These are phyloP conservation scores for Powellomyces hirtus DNA, from an alignment of 192 early-diverging fungal species.

Conservation along the genomic window DNA sequence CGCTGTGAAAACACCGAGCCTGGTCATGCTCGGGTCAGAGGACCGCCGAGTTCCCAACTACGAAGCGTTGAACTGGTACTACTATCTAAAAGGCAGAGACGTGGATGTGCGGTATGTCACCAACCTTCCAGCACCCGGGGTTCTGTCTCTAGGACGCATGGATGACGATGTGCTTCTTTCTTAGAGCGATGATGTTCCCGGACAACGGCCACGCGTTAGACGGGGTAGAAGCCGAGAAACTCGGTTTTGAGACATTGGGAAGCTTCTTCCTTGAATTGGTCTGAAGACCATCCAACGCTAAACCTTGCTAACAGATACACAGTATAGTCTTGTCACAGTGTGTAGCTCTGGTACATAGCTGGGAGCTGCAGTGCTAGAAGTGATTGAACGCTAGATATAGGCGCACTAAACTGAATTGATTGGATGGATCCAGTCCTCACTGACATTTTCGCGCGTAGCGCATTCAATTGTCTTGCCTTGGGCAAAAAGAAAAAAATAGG, in stretches of 20 bases:
- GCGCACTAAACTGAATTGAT: no score
- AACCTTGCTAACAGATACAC: no score
- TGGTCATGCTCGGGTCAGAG: constrained; percentile 63
- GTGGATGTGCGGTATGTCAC: constrained; percentile 26
- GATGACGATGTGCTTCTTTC: not conserved
- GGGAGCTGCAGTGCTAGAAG: no score
- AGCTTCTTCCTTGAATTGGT: constrained; percentile 31
- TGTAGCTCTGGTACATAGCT: no score
- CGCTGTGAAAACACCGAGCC: constrained; percentile 58
- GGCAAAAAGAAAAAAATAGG: no score
- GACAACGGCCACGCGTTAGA: constrained; percentile 43
- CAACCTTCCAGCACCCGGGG: not conserved
- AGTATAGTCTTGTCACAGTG: no score
- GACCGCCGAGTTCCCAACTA: constrained; percentile 74
- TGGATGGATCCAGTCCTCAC: no score
- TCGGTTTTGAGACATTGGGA: constrained; percentile 34
- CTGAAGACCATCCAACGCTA: no score
- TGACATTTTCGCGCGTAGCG: no score
- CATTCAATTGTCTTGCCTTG: no score
- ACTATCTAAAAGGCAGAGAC: constrained; percentile 20
- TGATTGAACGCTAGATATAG: no score
- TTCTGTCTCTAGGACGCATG: not conserved
- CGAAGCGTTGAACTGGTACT: constrained; percentile 48
- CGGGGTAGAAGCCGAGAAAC: constrained; percentile 41
- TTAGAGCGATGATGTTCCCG: constrained; percentile 31